Percentiles rank a stretch among this genome's conserved stretches.
These are phyloP conservation scores for Neurospora sp. DNA, from an alignment of 495 filamentous ascomycete genomes.

Conservation along the genomic window DNA sequence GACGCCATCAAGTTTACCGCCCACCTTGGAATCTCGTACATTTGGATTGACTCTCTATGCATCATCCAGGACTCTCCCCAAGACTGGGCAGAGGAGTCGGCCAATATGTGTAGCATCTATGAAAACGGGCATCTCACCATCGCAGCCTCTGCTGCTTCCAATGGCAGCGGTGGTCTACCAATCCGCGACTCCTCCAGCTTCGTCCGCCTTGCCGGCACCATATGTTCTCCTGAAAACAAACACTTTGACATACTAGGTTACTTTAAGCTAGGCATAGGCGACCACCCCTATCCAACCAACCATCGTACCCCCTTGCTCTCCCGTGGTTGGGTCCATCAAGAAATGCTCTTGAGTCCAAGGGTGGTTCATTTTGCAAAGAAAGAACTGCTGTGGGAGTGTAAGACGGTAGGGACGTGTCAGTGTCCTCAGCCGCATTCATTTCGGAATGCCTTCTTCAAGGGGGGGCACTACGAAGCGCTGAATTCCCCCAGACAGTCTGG, in stretches of 20 bases:
- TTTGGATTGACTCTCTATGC: conserved; percentile 16
- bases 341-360: not conserved
- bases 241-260: not conserved
- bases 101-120: conserved; percentile 10
- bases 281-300: not conserved
- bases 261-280: not conserved
- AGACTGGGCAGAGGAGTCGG: conserved; percentile 4
- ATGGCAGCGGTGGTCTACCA: conserved; percentile 2
- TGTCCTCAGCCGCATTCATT: not conserved
- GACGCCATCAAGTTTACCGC: conserved; percentile 19
- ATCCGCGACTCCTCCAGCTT: not conserved
- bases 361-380: not conserved
- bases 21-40: conserved; percentile 5
- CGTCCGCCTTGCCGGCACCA: not conserved
- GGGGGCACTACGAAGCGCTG: not conserved
- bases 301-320: not conserved
- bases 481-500: not conserved
- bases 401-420: not conserved
- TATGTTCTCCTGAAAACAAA: not conserved
- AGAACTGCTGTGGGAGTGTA: conserved; percentile 6
- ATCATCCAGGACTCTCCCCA: conserved; percentile 1
- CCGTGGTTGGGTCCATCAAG: conserved; percentile 3
- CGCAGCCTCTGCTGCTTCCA: conserved; percentile 5
- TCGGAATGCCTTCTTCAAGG: not conserved
- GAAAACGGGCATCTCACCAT: conserved; percentile 14